Conservation (phyloP, 768 basidiomycete genomes). For the Tylopilus plumbeoviolaceoides region DNA sequence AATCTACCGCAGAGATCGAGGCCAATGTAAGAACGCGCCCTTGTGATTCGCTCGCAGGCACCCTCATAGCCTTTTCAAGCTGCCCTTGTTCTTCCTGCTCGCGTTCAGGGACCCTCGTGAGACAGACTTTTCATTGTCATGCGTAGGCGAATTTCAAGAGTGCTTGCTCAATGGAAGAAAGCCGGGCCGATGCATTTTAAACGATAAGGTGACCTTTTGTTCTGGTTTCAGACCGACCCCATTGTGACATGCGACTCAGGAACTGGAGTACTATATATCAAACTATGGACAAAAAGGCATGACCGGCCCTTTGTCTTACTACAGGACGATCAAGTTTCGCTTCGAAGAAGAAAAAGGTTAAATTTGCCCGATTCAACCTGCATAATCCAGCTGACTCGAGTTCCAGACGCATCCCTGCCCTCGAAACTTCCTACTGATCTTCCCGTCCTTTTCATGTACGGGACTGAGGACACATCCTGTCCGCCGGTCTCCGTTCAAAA, state of each 20-base stretch:
- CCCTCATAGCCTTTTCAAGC: slow-evolving; percentile 26
- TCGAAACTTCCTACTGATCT: slow-evolving; percentile 42
- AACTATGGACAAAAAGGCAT: slow-evolving; percentile 45
- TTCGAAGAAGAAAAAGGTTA: slow-evolving; percentile 61
- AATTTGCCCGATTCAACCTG: not conserved
- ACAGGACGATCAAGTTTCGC: slow-evolving; percentile 57
- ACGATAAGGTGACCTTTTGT: slow-evolving; percentile 11
- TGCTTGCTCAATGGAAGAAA: slow-evolving; percentile 1
- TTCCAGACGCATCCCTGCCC: slow-evolving; percentile 42
- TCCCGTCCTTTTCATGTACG: slow-evolving; percentile 60
- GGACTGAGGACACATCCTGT: slow-evolving; percentile 52
- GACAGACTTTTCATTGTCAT: not conserved
- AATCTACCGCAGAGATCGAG: slow-evolving; percentile 54
- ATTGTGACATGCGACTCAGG: slow-evolving; percentile 36
- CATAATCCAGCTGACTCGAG: not conserved
- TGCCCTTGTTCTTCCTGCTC: slow-evolving; percentile 15
- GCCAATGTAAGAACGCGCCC: slow-evolving; percentile 39
- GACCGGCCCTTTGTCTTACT: slow-evolving; percentile 75
- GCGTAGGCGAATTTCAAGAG: slow-evolving; percentile 9
- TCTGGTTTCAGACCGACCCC: not conserved
- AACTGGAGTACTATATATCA: slow-evolving; percentile 48
- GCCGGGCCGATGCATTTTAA: slow-evolving; percentile 15
- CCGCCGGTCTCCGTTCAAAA: slow-evolving; percentile 38
- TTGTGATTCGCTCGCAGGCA: not conserved
- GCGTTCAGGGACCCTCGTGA: slow-evolving; percentile 6